These are phyloP conservation scores for Platanthera zijinensis DNA, from an alignment of 106 monocot species.

Conservation along the genomic window DNA sequence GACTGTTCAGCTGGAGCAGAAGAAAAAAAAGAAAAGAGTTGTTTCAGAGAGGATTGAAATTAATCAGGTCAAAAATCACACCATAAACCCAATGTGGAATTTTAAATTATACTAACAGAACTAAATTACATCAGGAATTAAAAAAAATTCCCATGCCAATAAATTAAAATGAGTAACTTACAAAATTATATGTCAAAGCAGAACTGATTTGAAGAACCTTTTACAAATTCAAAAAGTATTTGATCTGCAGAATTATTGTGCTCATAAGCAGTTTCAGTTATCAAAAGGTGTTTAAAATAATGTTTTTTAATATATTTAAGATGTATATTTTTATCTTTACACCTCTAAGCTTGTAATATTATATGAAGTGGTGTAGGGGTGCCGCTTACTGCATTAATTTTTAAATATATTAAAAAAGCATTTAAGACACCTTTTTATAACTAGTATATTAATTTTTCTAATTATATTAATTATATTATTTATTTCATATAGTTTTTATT, in stretches of 20 bases:
- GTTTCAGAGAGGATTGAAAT: neutral
- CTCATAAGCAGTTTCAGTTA: neutral
- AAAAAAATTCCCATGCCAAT: neutral
- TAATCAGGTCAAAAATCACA: neutral
- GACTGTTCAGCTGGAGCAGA: constrained; percentile 22
- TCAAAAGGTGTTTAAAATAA: neutral
- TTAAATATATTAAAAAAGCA: too few relatives aligned
- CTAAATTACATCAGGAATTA: neutral
- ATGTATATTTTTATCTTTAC: neutral
- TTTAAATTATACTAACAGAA: neutral
- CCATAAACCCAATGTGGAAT: neutral
- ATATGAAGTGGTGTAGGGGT: too few relatives aligned
- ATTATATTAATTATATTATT: too few relatives aligned
- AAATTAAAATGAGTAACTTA: neutral
- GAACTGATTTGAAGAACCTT: neutral
- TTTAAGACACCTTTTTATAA: too few relatives aligned
- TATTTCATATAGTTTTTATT: too few relatives aligned
- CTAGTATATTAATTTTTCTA: too few relatives aligned
- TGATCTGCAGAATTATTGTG: neutral
- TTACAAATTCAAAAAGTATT: neutral
- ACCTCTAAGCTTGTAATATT: too few relatives aligned
- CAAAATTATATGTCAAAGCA: neutral
- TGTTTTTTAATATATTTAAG: neutral
- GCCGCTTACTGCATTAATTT: too few relatives aligned
- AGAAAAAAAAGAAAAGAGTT: too few relatives aligned